Evolutionary conservation across 768 basidiomycete species (phyloP).

Genomic region (Erythrobasidium yunnanense): DNA sequence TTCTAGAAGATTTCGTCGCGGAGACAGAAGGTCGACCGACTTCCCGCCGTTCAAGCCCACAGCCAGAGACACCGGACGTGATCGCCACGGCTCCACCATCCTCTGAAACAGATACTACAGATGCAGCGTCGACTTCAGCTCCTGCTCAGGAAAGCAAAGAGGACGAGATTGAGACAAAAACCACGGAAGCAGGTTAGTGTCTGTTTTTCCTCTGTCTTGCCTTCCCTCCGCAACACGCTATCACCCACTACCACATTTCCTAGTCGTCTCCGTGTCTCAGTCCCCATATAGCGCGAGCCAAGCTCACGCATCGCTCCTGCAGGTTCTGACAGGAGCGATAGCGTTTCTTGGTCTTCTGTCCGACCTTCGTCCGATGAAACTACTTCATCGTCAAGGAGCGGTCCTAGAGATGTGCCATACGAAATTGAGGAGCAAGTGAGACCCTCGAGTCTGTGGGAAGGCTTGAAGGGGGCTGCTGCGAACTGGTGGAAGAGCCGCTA

Average conservation of each 20-base stretch:
- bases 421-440: background rate
- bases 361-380: background rate
- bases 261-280: background rate
- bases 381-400: background rate
- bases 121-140: too few species aligned
- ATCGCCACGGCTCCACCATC: too few species aligned
- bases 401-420: too few species aligned
- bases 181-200: background rate
- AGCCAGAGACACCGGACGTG: too few species aligned
- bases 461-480: slow-evolving; percentile 9
- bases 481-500: background rate
- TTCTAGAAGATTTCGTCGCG: slow-evolving; percentile 79
- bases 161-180: background rate
- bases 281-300: background rate
- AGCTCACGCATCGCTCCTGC: slow-evolving; percentile 15
- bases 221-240: too few species aligned
- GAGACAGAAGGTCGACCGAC: slow-evolving; percentile 65
- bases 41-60: background rate
- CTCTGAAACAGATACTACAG: too few species aligned
- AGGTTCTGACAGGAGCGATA: slow-evolving; percentile 8
- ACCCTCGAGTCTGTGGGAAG: slow-evolving; percentile 16
- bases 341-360: background rate
- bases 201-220: background rate
- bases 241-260: background rate
- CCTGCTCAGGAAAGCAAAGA: too few species aligned